Evolutionary conservation across 768 basidiomycete genomes (phyloP), one percentile per base, ranked within the genome.

Genomic region (Collybia sp.): DNA sequence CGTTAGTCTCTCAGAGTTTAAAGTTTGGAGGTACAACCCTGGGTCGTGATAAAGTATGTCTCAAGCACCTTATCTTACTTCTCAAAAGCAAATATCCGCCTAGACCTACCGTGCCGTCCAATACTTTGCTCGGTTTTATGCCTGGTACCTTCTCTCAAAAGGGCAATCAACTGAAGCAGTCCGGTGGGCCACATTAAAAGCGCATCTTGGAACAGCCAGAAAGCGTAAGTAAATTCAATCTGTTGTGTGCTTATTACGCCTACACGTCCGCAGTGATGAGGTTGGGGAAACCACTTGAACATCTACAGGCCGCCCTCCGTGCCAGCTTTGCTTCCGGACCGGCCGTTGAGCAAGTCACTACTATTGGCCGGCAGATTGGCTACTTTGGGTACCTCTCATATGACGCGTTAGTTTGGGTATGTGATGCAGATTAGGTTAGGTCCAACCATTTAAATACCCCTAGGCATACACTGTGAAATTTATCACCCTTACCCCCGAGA

Each of bases 201-300:
- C 71, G 20, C 89, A 92, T 58, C 79, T 99, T 17, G 93, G 81
- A 3, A 80, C 78, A 10, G 89, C 82, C 30, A 77, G 96, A 53
- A 98, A 95, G 69, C 72, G 95, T 96, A 59, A 44, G 80, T 65
- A 19, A 30, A 32, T 13, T 30, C 13, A 36, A 39, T 12, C 30
- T 39, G 15, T 30, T 40, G 11, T 20, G 39, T 35, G 30, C 46
- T 47, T 42, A 51, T 45, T 44, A 34, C 43, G 44, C 50, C 43
- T 44, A 37, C 9, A 31, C 34, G 8, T 18, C 25, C 36, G 13
- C 52, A 98, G 95, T 96, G 32, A 73, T 98, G 75, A 83, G 96
- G 12, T 72, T 99, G 44, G 92, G 93, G 55, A 95, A 97, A 66
- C 93, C 93, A 6, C 55, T 94, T 51, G 96, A 99, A 60, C 92